Base-by-base conservation (phyloP, 106 monocot species). In the Iris macrosiphon region DNA sequence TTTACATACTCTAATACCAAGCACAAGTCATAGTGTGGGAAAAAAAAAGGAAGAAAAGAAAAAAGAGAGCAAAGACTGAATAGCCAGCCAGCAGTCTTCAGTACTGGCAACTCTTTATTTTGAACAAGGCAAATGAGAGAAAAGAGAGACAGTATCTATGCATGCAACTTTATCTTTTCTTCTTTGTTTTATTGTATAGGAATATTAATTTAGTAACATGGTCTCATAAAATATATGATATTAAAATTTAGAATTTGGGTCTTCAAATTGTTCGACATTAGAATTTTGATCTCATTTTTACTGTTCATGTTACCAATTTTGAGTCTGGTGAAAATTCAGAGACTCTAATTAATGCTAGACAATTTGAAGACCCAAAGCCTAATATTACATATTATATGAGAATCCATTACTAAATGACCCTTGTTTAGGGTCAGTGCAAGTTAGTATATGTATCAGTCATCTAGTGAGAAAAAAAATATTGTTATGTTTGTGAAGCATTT, bases 101-200 rank as follows among this genome's bases (percentile, higher is more conserved):
- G n/a, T n/a, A n/a, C 31, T 65, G 52, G 65, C 32, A 35, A 55
- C 38, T 22, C 18, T 20, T 39, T n/a, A 22, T 51, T 63, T 63
- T 49, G 50, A 49, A 51, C 33, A 55, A 45, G 37, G 47, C 21
- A 52, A 35, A 35, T 10, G 33, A 39, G 50, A 29, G 14, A 15
- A 28, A 29, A 50, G 47, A 59, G 28, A 31, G 31, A 45, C 22
- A 15, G 17, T 58, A 15, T 49, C 24, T 31, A 23, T 40, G 24
- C 7, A 10, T 31, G 10, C 13, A 23, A 5, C 28, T 25, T 10
- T 25, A 44, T 2, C 28, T 32, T 59, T 26, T 13, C 22, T 40
- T 32, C 21, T 32, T 23, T 2, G 4, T 29, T 26, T 46, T 46
- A 7, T 32, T 52, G 17, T 13, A 28, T 32, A 7, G 28, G 8